Conservation (phyloP, 768 basidiomycete species). For the Suillus sp. region DNA sequence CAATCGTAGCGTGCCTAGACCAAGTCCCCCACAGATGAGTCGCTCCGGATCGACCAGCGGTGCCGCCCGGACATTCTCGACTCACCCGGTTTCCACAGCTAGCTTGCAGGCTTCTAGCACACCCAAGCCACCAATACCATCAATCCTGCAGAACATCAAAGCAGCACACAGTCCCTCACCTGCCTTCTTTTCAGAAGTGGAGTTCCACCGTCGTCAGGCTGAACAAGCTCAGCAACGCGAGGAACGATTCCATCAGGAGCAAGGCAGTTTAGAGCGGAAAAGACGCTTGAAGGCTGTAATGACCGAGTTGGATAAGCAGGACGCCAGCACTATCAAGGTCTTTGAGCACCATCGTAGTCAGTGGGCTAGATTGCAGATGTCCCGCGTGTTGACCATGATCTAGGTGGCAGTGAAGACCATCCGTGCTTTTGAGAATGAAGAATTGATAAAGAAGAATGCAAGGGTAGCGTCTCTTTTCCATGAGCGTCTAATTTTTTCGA, state of each 20-base stretch:
- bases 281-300: conserved; percentile 44
- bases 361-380: conserved; percentile 55
- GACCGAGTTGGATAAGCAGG: conserved; percentile 57
- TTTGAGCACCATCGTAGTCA: conserved; percentile 64
- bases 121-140: conserved; percentile 30
- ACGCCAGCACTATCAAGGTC: conserved; percentile 51
- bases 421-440: background rate
- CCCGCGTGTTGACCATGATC: background rate
- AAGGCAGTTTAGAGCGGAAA: conserved; percentile 56
- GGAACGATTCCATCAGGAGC: conserved; percentile 68
- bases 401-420: background rate
- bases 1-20: conserved; percentile 32
- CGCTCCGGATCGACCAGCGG: conserved; percentile 31
- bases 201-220: conserved; percentile 65
- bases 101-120: conserved; percentile 27
- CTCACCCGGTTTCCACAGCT: conserved; percentile 31
- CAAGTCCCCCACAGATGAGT: conserved; percentile 33
- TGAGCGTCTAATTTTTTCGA: too few species aligned
- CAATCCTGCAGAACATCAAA: conserved; percentile 23
- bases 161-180: conserved; percentile 23
- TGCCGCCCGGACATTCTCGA: conserved; percentile 31
- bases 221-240: conserved; percentile 66
- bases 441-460: too few species aligned
- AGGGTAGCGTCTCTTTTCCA: too few species aligned
- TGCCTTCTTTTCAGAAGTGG: conserved; percentile 43